Conservation (phyloP, 164 flowering plant genomes). For the Cinnamomum chago region DNA sequence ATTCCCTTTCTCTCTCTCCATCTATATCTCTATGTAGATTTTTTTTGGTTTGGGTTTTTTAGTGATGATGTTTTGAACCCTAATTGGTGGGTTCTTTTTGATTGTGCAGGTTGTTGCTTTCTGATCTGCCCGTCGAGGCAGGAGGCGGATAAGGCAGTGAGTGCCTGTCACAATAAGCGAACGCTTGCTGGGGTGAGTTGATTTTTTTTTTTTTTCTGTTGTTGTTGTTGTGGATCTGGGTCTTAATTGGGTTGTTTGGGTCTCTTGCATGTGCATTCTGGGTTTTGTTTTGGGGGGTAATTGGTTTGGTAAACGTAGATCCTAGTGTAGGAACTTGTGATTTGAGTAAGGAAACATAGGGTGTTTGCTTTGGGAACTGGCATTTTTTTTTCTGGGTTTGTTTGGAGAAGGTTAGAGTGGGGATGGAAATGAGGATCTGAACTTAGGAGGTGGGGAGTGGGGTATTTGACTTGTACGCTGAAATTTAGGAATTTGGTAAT, state of each 20-base stretch:
- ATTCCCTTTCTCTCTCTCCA: neutral
- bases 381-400: no score
- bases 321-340: neutral
- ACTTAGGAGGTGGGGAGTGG: no score
- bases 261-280: neutral
- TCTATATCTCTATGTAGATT: neutral
- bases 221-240: neutral
- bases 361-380: no score
- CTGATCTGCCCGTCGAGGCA: conserved; percentile 83
- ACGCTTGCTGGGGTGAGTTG: conserved; percentile 82
- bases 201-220: no score
- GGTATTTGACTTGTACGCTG: no score
- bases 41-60: neutral
- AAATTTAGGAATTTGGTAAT: no score
- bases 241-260: neutral
- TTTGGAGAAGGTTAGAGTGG: no score
- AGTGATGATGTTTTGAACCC: conserved; percentile 17
- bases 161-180: conserved; percentile 85
- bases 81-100: conserved; percentile 18
- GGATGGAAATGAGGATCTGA: no score
- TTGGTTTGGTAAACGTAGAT: neutral
- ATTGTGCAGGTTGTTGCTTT: conserved; percentile 79
- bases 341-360: neutral
- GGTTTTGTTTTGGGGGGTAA: neutral
- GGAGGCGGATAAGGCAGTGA: conserved; percentile 93